Evolutionary conservation across 2,329 filamentous ascomycete genomes (phyloP).

Genomic region (Fusarium verticillioides): DNA sequence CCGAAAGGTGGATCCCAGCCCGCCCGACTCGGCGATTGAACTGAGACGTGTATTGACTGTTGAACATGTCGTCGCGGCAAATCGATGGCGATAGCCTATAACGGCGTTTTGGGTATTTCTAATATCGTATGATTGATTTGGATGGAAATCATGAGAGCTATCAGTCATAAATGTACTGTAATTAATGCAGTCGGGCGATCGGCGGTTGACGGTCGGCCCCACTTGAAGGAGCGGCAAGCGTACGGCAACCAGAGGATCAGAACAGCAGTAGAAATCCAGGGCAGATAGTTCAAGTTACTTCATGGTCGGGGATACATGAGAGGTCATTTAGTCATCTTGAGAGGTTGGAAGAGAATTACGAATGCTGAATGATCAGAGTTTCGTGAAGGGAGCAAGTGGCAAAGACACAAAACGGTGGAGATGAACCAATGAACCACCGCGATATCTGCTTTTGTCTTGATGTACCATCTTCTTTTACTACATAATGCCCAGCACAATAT

Average conservation of each 20-base stretch:
- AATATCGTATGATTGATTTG: background rate
- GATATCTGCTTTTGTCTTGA: rapidly evolving
- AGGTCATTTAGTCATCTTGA: rapidly evolving
- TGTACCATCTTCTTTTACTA: rapidly evolving
- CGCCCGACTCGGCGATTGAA: conserved; percentile 2
- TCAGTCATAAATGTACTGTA: no score
- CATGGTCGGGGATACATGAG: rapidly evolving
- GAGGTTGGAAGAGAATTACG: rapidly evolving
- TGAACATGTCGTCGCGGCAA: background rate
- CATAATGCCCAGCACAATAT: background rate
- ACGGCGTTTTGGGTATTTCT: no score
- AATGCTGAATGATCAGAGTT: background rate
- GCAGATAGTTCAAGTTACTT: rapidly evolving
- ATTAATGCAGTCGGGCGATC: no score
- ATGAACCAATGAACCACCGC: rapidly evolving
- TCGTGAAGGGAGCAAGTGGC: rapidly evolving
- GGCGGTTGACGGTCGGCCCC: background rate
- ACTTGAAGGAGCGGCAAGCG: background rate
- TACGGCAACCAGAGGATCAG: background rate
- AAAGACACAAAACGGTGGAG: rapidly evolving
- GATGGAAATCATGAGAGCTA: rapidly evolving
- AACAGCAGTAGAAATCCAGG: background rate
- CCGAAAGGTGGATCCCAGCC: background rate
- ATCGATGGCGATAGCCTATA: background rate
- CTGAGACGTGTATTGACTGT: no score